phyloP scores from a whole-genome alignment of 352 stramenopile species.

The Pythium brassicae region DNA sequence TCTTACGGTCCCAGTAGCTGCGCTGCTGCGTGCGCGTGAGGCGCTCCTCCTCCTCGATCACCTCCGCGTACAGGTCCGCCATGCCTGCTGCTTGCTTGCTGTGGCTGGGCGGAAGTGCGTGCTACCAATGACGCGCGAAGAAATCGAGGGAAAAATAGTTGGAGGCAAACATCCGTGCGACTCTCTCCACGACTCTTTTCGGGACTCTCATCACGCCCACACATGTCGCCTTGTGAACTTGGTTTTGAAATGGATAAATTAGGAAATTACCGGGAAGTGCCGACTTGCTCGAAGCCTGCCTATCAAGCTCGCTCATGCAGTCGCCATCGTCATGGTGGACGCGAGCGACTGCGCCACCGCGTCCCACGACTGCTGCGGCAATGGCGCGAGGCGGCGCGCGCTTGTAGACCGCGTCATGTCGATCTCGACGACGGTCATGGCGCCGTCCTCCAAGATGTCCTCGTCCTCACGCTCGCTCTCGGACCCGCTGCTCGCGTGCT shows the following conservation, averaged over 20 bases:
- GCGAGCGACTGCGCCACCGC: neutral
- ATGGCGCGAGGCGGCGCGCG: slow-evolving; percentile 5
- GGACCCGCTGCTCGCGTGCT: neutral
- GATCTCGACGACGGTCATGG: slow-evolving; percentile 18
- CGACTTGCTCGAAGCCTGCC: neutral
- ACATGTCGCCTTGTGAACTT: neutral
- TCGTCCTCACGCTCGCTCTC: slow-evolving; percentile 1
- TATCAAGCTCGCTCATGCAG: neutral
- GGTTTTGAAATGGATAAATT: neutral
- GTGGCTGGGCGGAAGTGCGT: neutral
- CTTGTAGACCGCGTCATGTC: slow-evolving; percentile 10
- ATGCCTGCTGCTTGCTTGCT: slow-evolving; percentile 20
- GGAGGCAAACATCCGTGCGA: neutral
- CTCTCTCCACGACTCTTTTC: too few species aligned
- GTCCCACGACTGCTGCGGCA: slow-evolving; percentile 2
- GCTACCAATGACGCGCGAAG: neutral
- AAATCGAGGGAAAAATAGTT: neutral
- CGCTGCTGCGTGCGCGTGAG: slow-evolving; percentile 58
- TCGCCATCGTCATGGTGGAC: neutral
- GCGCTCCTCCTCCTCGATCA: slow-evolving; percentile 55
- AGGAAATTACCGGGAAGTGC: too few species aligned
- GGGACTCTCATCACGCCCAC: neutral
- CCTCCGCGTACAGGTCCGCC: slow-evolving; percentile 42
- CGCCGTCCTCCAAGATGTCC: neutral
- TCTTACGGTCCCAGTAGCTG: slow-evolving; percentile 95